phyloP scores from a whole-genome alignment of 768 basidiomycete genomes.

The Thelephora ganbajun region DNA sequence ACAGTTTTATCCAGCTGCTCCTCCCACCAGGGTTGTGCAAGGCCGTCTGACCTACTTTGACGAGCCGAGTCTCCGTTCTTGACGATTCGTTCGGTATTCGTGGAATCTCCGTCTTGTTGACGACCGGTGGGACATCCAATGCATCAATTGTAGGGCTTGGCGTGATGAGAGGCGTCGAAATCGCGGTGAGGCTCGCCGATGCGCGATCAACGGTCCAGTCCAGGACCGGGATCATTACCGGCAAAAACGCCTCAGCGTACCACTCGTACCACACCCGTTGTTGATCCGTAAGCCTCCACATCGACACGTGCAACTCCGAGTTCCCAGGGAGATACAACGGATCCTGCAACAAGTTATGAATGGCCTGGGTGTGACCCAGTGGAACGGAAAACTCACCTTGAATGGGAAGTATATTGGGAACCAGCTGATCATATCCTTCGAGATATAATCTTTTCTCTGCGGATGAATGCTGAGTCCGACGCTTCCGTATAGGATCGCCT shows the following conservation, averaged over 20 bases:
- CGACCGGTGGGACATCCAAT: constrained; percentile 26
- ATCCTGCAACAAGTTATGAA: constrained; percentile 36
- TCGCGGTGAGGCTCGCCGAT: constrained; percentile 11
- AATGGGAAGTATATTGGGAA: constrained; percentile 96
- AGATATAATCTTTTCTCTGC: constrained; percentile 67
- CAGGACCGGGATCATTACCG: constrained; percentile 20
- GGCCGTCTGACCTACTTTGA: constrained; percentile 92
- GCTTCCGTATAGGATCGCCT: constrained; percentile 83
- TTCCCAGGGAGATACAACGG: constrained; percentile 88
- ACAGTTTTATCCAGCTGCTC: constrained; percentile 89
- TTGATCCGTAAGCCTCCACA: constrained; percentile 88
- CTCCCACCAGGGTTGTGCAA: constrained; percentile 85
- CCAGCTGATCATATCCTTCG: constrained; percentile 98
- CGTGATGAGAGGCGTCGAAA: constrained; percentile 14
- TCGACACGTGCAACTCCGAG: constrained; percentile 81
- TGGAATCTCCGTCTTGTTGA: constrained; percentile 8
- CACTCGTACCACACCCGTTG: constrained; percentile 98
- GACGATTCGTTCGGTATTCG: constrained; percentile 1
- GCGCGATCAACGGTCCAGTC: constrained; percentile 7
- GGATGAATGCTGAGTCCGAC: constrained; percentile 93
- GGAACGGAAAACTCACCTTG: constrained; percentile 36
- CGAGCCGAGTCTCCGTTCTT: constrained; percentile 23
- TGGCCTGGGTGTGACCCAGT: neutral
- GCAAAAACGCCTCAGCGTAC: constrained; percentile 88
- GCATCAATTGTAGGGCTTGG: constrained; percentile 69